These are phyloP conservation scores for Acanthamoeba quina DNA, from an alignment of 208 protist genomes.

Conservation along the genomic window DNA sequence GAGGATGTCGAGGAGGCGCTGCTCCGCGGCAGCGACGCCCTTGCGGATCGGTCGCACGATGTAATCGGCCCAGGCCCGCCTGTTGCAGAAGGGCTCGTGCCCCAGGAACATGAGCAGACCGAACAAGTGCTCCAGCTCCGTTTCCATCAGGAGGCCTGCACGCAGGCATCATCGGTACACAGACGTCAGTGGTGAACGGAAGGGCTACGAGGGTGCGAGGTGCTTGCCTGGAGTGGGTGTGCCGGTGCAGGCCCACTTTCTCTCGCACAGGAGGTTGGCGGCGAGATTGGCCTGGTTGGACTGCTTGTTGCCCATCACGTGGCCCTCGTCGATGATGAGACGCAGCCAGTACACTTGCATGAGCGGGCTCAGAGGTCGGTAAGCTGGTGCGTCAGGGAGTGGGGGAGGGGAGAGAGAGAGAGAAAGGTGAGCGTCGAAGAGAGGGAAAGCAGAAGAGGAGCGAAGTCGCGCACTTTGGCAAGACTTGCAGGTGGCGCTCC, in stretches of 20 bases:
- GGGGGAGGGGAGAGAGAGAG: background rate
- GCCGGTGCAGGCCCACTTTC: conserved; percentile 77
- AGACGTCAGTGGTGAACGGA: too few relatives aligned
- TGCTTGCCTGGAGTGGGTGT: conserved; percentile 76
- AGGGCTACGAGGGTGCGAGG: background rate
- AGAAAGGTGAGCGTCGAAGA: background rate
- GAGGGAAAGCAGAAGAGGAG: background rate
- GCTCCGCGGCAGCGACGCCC: conserved; percentile 13
- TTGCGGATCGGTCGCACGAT: conserved; percentile 71
- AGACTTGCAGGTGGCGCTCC: conserved; percentile 45
- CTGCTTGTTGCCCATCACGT: conserved; percentile 75
- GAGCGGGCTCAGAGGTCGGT: conserved; percentile 16
- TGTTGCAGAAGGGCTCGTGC: conserved; percentile 52
- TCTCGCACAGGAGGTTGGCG: conserved; percentile 43
- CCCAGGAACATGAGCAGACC: conserved; percentile 75
- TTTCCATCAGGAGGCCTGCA: conserved; percentile 32
- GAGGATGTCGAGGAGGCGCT: conserved; percentile 63
- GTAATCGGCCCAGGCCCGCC: background rate
- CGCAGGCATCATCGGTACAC: background rate
- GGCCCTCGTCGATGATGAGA: conserved; percentile 84
- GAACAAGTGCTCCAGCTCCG: conserved; percentile 73
- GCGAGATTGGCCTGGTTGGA: conserved; percentile 67
- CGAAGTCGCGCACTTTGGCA: background rate
- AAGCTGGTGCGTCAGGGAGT: background rate
- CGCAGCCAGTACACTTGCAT: conserved; percentile 79